Percentiles rank a stretch among this genome's conserved stretches.
Conservation (phyloP, 257 asterid species). For the Anisodus acutangulus region DNA sequence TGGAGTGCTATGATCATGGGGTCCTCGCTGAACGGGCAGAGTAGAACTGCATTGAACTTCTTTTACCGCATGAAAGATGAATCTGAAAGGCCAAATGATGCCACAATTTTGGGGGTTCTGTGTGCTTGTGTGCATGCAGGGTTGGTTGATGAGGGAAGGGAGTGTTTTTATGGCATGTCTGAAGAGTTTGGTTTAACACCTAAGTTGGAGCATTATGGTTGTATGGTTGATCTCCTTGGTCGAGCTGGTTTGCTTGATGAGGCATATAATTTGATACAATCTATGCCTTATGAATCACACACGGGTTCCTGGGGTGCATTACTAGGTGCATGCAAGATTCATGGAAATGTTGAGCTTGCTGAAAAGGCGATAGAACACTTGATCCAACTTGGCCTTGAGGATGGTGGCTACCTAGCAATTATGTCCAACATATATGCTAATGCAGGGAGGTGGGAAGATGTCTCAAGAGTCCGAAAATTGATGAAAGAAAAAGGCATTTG, state of each 20-base stretch:
- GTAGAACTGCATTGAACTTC: slow-evolving; percentile 33
- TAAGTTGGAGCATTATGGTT: slow-evolving; percentile 39
- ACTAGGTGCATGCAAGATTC: slow-evolving; percentile 39
- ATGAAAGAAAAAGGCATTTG: slow-evolving; percentile 35
- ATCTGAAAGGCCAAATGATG: slow-evolving; percentile 36
- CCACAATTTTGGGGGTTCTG: slow-evolving; percentile 36
- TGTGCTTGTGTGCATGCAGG: slow-evolving; percentile 42
- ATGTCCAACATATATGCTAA: slow-evolving; percentile 41
- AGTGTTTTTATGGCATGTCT: slow-evolving; percentile 34
- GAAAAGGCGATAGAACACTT: slow-evolving; percentile 37
- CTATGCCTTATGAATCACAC: slow-evolving; percentile 38
- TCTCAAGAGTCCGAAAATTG: slow-evolving; percentile 31
- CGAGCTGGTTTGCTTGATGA: slow-evolving; percentile 40
- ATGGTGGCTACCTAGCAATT: slow-evolving; percentile 38
- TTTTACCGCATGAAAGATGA: slow-evolving; percentile 36
- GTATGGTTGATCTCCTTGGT: slow-evolving; percentile 42
- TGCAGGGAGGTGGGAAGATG: slow-evolving; percentile 39
- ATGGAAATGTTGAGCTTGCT: slow-evolving; percentile 37
- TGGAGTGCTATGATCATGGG: slow-evolving; percentile 43
- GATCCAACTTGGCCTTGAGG: slow-evolving; percentile 35
- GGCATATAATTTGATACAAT: slow-evolving; percentile 33
- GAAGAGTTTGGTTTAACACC: slow-evolving; percentile 33
- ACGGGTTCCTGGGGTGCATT: slow-evolving; percentile 38
- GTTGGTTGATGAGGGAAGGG: slow-evolving; percentile 37
- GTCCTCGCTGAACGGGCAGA: slow-evolving; percentile 37